Evolutionary conservation across 345 rosid species (phyloP).

Genomic region (Triadica sebifera): DNA sequence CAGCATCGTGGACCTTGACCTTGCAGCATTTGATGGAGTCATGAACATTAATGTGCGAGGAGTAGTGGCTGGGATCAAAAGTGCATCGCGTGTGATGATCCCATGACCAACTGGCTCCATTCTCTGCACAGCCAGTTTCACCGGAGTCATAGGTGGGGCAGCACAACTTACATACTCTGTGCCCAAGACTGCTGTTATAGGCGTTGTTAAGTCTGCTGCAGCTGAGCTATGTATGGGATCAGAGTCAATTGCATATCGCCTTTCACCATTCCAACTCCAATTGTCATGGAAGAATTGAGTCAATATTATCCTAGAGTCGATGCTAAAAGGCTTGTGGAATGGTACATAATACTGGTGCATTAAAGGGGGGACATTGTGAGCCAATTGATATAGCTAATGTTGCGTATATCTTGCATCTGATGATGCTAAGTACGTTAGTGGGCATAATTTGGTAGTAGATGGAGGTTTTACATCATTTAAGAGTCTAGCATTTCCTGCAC

Average conservation of each 20-base stretch:
- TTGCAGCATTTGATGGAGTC: conserved; percentile 54
- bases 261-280: conserved; percentile 60
- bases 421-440: conserved; percentile 79
- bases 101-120: conserved; percentile 57
- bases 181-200: conserved; percentile 59
- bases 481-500: conserved; percentile 46
- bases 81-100: conserved; percentile 81
- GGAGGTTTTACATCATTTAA: conserved; percentile 82
- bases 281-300: conserved; percentile 59
- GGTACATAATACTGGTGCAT: conserved; percentile 41
- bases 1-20: conserved; percentile 67
- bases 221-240: conserved; percentile 68
- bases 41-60: conserved; percentile 72
- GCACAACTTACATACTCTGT: conserved; percentile 66
- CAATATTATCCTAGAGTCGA: conserved; percentile 39
- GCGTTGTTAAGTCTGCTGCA: conserved; percentile 58
- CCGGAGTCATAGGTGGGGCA: conserved; percentile 63
- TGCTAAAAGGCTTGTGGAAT: conserved; percentile 34
- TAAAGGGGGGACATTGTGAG: conserved; percentile 61
- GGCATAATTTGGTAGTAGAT: conserved; percentile 85
- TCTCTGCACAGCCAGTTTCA: conserved; percentile 70
- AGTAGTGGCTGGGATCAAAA: conserved; percentile 68
- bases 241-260: conserved; percentile 84
- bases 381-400: conserved; percentile 77
- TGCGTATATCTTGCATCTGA: conserved; percentile 71